phyloP scores from a whole-genome alignment of 305 asterid species.

The Solanum chacoense region DNA sequence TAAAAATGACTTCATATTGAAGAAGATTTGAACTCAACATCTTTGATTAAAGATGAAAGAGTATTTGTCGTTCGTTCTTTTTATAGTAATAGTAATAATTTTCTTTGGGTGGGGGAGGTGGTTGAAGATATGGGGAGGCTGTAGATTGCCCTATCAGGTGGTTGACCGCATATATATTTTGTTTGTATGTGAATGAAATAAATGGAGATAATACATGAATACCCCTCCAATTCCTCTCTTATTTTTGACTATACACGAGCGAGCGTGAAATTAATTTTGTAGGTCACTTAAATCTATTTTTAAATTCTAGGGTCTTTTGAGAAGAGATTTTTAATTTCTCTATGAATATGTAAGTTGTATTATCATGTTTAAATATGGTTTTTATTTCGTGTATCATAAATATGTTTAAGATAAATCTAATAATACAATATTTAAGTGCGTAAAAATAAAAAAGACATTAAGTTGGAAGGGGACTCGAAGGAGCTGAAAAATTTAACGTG shows the following conservation, averaged over 20 bases:
- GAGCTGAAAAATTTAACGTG: not conserved
- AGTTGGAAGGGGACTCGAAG: not conserved
- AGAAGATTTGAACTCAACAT: accelerated
- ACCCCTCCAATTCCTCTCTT: not conserved
- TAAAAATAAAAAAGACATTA: not conserved
- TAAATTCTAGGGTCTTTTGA: accelerated
- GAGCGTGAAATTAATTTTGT: not conserved
- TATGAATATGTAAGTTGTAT: not conserved
- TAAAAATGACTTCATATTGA: too few species aligned
- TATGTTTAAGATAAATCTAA: not conserved
- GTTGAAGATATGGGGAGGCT: not conserved
- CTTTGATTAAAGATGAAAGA: accelerated
- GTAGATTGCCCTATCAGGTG: not conserved
- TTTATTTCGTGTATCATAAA: accelerated
- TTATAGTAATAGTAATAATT: too few species aligned
- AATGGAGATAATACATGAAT: not conserved
- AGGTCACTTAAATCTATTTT: not conserved
- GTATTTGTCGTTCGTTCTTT: accelerated
- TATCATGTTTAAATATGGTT: too few species aligned
- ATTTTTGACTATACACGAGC: not conserved
- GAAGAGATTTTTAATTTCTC: not conserved
- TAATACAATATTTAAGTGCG: not conserved
- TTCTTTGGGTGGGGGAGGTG: too few species aligned
- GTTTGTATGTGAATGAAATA: not conserved
- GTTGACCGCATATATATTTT: not conserved